phyloP scores from a whole-genome alignment of 2,329 filamentous ascomycete species.

The Exophiala lecanii-corni region DNA sequence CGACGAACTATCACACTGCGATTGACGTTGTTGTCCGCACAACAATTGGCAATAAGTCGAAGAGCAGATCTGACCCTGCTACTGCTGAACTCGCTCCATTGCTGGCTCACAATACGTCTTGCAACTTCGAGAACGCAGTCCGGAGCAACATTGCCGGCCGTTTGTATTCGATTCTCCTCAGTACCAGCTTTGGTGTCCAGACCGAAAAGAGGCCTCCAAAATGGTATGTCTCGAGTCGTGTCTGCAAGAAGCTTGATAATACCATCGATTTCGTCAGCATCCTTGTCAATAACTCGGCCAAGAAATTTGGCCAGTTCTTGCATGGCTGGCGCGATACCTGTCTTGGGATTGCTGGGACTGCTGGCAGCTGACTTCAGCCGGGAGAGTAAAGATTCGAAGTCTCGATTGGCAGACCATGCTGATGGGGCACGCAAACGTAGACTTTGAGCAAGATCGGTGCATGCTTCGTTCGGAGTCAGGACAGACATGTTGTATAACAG shows the following conservation, averaged over 20 bases:
- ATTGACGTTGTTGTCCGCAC: conserved; percentile 26
- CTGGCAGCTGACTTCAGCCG: background rate
- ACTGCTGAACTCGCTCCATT: background rate
- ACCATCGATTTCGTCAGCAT: background rate
- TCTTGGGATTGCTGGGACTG: background rate
- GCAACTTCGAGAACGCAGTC: conserved; percentile 24
- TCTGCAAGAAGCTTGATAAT: conserved; percentile 15
- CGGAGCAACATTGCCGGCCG: conserved; percentile 2
- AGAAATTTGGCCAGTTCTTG: conserved; percentile 8
- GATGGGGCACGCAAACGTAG: background rate
- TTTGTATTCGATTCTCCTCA: conserved; percentile 1
- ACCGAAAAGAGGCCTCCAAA: conserved; percentile 21
- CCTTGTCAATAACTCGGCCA: background rate
- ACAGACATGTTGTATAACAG: background rate
- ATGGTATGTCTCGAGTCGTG: conserved; percentile 16
- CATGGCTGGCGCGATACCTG: background rate
- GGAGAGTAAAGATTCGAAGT: background rate
- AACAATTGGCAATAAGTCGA: conserved; percentile 26
- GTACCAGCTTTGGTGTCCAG: conserved; percentile 2
- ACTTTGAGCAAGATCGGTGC: background rate
- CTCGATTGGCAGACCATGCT: background rate
- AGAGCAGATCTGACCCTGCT: conserved; percentile 15
- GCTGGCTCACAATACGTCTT: conserved; percentile 10
- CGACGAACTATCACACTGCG: conserved; percentile 20
- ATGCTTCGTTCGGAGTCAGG: background rate